phyloP scores from a whole-genome alignment of 306 rosid genomes.

The Sechiopsis laciniata region DNA sequence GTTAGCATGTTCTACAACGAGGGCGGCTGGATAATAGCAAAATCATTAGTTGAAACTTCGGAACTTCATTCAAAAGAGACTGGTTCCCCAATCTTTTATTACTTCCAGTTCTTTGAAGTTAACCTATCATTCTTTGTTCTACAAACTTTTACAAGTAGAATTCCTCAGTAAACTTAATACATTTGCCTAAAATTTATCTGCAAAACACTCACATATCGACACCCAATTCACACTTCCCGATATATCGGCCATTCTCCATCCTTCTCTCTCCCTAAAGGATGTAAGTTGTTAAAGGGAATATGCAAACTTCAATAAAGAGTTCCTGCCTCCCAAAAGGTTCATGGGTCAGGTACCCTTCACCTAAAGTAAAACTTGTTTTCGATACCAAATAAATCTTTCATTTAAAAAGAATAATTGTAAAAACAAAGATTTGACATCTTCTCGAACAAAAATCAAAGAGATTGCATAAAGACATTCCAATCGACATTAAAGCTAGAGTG shows the following conservation, averaged over 20 bases:
- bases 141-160: not conserved
- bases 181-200: not conserved
- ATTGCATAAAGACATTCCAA: not conserved
- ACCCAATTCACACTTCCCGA: not conserved
- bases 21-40: not conserved
- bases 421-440: not conserved
- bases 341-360: not conserved
- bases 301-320: too few species aligned
- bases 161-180: not conserved
- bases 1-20: not conserved
- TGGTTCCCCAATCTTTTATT: not conserved
- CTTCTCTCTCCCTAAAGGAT: too few species aligned
- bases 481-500: not conserved
- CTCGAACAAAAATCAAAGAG: not conserved
- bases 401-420: not conserved
- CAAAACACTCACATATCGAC: not conserved
- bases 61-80: not conserved
- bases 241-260: too few species aligned
- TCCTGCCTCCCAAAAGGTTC: not conserved
- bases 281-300: too few species aligned
- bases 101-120: not conserved
- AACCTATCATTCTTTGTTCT: not conserved
- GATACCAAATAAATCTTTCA: not conserved
- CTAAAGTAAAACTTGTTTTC: not conserved
- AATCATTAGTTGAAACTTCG: not conserved